These are phyloP conservation scores for Penicillium canariense DNA, from an alignment of 495 filamentous ascomycete genomes.

Conservation along the genomic window DNA sequence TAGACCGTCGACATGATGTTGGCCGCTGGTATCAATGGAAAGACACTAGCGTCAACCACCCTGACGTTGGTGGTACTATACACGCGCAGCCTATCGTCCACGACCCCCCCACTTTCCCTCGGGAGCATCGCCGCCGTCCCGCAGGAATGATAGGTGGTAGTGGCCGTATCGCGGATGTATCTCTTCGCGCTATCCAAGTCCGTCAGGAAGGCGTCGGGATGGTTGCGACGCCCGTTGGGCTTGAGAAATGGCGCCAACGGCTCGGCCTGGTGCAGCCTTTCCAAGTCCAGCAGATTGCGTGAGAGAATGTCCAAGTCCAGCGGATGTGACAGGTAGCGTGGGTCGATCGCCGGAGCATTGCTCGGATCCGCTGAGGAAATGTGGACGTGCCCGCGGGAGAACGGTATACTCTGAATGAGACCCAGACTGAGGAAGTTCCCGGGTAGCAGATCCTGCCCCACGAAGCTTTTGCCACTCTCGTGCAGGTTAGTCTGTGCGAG, in stretches of 20 bases:
- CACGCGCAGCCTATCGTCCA: constrained; percentile 37
- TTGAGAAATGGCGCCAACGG: constrained; percentile 1
- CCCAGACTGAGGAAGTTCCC: constrained; percentile 14
- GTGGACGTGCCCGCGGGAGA: constrained; percentile 9
- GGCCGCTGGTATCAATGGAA: constrained; percentile 48
- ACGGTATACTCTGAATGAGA: constrained; percentile 9
- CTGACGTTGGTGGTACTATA: constrained; percentile 42
- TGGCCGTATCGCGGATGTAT: constrained; percentile 13
- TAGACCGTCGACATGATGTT: constrained; percentile 50
- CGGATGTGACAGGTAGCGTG: not conserved
- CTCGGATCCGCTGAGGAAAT: constrained; percentile 1
- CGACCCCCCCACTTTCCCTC: constrained; percentile 47
- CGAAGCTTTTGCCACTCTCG: constrained; percentile 5
- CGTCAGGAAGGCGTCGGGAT: constrained; percentile 13
- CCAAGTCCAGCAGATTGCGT: not conserved
- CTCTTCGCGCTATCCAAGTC: constrained; percentile 16
- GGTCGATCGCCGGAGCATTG: constrained; percentile 3
- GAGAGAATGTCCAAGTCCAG: not conserved
- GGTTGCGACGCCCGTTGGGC: constrained; percentile 1
- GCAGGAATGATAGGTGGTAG: constrained; percentile 24
- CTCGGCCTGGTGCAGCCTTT: not conserved
- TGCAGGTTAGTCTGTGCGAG: constrained; percentile 10
- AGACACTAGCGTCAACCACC: constrained; percentile 47
- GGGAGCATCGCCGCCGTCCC: constrained; percentile 54
- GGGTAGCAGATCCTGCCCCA: constrained; percentile 9